Base-by-base conservation (phyloP, 2,329 filamentous ascomycete species). In the Xylaria sp. region DNA sequence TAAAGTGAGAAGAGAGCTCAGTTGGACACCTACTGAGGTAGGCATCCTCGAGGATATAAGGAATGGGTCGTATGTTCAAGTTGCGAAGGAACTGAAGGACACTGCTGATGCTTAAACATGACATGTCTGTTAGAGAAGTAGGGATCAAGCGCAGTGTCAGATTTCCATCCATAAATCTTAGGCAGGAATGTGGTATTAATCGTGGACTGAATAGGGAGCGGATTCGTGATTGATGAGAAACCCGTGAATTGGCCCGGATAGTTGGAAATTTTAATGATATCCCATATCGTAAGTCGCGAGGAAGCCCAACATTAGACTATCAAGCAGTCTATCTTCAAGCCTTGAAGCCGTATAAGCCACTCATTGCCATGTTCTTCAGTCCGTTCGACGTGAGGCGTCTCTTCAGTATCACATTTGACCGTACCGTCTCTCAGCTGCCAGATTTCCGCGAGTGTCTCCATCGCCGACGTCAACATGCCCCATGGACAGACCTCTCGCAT, bases 391-490 rank as follows among this genome's bases (percentile, higher is more conserved):
- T 65, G 46, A 4, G 44, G 17, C 36, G 15, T 20, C 36, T 44
- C 79, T 6, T 46, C 26, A 15, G 36, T 28, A 54, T 58, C 54
- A 36, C 33, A n/a, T 36, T 20, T 44, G 17, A 31, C 17, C 6
- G 36, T 23, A 17, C 49, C 59, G 51, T 85, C 83, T 63, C 83
- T 79, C 69, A 84, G 74, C 56, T 79, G 76, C 84, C 84, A 86
- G 2, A 84, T 84, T 49, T 82, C 81, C 61, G 79, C 80, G 57
- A 86, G 77, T 72, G 83, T 83, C 70, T 86, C 83, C 69, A 85
- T 84, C 13, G 83, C 83, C 2, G 83, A 81, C 31, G 84, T 83
- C 10, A 86, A 80, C 77, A 86, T 86, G 2, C 83, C 83, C 83
- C 84, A 86, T 0, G 83, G 82, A 67, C 82, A 84, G 20, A 80